Conservation (phyloP, 495 filamentous ascomycete genomes). For the Penicillium longicatenatum region DNA sequence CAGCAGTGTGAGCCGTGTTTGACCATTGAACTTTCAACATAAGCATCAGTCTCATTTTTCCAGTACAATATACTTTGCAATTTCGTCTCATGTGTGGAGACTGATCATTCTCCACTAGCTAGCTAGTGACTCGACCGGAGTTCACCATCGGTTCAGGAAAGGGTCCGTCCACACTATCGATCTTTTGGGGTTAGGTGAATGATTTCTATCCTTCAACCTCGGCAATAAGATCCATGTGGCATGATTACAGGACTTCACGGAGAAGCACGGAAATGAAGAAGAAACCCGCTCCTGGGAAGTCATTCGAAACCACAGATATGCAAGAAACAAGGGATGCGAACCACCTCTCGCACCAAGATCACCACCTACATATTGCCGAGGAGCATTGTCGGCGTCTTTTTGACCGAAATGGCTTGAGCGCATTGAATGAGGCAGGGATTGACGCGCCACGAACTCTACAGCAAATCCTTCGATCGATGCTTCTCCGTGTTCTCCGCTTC, state of each 20-base stretch:
- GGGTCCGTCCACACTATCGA: not conserved
- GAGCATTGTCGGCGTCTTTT: too few species aligned
- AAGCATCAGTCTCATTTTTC: not conserved
- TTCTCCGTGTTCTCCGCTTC: slow-evolving; percentile 8
- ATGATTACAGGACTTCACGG: not conserved
- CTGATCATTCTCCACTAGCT: not conserved
- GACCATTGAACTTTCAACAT: slow-evolving; percentile 8
- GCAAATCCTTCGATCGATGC: slow-evolving; percentile 1
- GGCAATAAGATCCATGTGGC: too few species aligned
- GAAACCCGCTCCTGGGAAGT: not conserved
- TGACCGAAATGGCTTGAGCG: too few species aligned
- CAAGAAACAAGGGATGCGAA: not conserved
- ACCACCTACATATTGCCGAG: not conserved
- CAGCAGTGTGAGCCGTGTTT: slow-evolving; percentile 1
- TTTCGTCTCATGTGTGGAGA: not conserved
- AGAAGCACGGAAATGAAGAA: not conserved
- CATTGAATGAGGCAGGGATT: not conserved
- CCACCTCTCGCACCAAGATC: not conserved
- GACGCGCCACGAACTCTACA: not conserved
- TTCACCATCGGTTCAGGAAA: not conserved
- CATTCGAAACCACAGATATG: not conserved
- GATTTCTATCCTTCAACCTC: not conserved
- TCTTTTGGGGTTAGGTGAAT: not conserved
- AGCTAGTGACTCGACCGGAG: not conserved
- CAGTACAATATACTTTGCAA: not conserved